Percentiles rank a stretch among this genome's conserved stretches.
Evolutionary conservation across 2,329 filamentous ascomycete species (phyloP).

Genomic region (Penicillium psychrosexuale): DNA sequence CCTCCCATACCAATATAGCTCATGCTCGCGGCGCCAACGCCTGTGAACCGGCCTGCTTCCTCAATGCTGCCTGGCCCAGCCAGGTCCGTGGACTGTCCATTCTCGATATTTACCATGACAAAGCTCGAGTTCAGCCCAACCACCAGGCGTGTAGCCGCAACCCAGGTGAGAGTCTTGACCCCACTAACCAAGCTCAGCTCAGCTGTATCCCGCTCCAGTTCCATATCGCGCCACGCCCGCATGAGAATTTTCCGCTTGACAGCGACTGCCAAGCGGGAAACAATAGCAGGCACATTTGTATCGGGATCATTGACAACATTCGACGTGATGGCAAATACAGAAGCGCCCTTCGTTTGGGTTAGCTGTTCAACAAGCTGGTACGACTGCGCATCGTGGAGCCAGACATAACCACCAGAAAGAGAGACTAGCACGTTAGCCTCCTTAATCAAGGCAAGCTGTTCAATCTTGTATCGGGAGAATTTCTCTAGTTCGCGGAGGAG

Average conservation of each 20-base stretch:
- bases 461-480: conserved; percentile 84
- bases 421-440: conserved; percentile 90
- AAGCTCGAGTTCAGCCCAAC: conserved; percentile 91
- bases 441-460: conserved; percentile 93
- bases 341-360: conserved; percentile 79
- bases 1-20: conserved; percentile 94
- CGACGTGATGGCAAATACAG: conserved; percentile 86
- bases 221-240: conserved; percentile 96
- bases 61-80: conserved; percentile 70
- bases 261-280: conserved; percentile 84
- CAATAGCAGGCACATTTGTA: conserved; percentile 87
- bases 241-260: conserved; percentile 85
- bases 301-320: conserved; percentile 88
- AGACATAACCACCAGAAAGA: conserved; percentile 83
- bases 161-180: conserved; percentile 88
- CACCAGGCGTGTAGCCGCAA: conserved; percentile 77
- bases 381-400: conserved; percentile 81
- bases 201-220: conserved; percentile 67
- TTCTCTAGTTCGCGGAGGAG: conserved; percentile 88
- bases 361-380: conserved; percentile 80
- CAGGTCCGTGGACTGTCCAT: conserved; percentile 71
- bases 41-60: conserved; percentile 73
- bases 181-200: conserved; percentile 80
- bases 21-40: conserved; percentile 82
- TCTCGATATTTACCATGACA: conserved; percentile 79